Evolutionary conservation across 371 early-diverging fungal genomes (phyloP), one percentile per base, ranked within the genome.

Genomic region (Mortierella sp.): DNA sequence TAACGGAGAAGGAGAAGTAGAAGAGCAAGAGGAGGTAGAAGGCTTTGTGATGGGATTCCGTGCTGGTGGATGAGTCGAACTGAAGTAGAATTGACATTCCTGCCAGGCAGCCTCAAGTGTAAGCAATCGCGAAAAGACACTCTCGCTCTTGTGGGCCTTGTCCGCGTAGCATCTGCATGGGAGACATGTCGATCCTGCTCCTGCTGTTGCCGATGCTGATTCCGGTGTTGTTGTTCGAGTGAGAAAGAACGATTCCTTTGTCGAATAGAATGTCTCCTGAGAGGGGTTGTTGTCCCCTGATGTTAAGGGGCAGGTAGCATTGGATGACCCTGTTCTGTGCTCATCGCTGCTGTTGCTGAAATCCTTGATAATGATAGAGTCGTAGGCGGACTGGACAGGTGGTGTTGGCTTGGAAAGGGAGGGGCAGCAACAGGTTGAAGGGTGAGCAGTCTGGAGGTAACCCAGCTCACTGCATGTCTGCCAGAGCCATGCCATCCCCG

Each of bases 391-490:
- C 13, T 24, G 28, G 19, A 24, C 8, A 0, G 72, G 21, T 4
- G 73, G 7, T 38, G 70, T 5, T 21, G 31, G 7, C 4, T 14
- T 5, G 73, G 24, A 52, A 6, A 52, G 58, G 21, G 45, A 55
- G 24, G 73, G 55, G 71, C 84, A 84, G 68, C 84, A 78, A 57
- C 81, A 81, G 13, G 50, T 65, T 26, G 84, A 84, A 5, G 84
- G 81, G 2, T 55, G 81, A 8, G 84, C 68, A 3, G 84, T 84
- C 31, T 84, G 84, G 34, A 81, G 74, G 42, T 84, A 84, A 6
- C 84, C 84, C 1, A 81, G 58, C 52, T 84, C 84, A 71, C 84
- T 84, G 19, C 84, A 84, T 3, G 84, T 84, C 38, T 84, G 84
- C 84, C 84, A 84, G 10, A 84, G 77, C 81, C 84, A 84, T 4